Base-by-base conservation (phyloP, 805 yeast genomes). In the Sugiyamaella chiloensis region DNA sequence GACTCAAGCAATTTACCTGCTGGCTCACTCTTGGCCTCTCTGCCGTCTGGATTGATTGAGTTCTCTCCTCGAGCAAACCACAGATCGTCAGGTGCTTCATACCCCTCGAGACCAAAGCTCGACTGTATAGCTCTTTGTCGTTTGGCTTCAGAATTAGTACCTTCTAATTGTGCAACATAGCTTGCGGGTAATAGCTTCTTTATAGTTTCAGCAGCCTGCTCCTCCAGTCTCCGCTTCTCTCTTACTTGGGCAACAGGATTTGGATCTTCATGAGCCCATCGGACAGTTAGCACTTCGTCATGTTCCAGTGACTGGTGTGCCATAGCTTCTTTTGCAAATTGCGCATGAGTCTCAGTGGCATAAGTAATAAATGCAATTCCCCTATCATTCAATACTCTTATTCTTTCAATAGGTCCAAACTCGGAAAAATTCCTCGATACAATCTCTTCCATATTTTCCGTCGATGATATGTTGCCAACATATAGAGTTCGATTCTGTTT, bases 251-350 rank as follows among this genome's bases (percentile, higher is more conserved):
- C 82, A 3, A 65, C 66, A 0, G 93, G 93, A 59, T 83, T 84
- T 1, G 96, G 95, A 63, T 88, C 96, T 36, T 85, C 91, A 51
- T 79, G 80, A 0, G 97, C 96, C 98, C 98, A 90, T 53, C 87
- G 74, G 1, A 90, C 78, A 51, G 73, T 76, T 37, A 90, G 65
- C 0, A 82, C 75, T 52, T 85, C 96, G 48, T 77, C 75, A 36
- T 76, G 80, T 44, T 81, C 75, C 5, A 90, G 62, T 6, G 85
- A 75, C 63, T 91, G 98, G 37, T 83, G 82, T 32, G 83, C 78
- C 96, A 91, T 87, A 1, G 96, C 96, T 64, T 91, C 98, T 59
- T 87, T 87, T 0, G 96, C 96, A 71, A 91, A 93, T 63, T 91
- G 97, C 0, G 97, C 97, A 60, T 77, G 82, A 17, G 75, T 63